Percentiles rank a stretch among this genome's conserved stretches.
phyloP scores from a whole-genome alignment of 345 rosid species.

The Angophora floribunda region DNA sequence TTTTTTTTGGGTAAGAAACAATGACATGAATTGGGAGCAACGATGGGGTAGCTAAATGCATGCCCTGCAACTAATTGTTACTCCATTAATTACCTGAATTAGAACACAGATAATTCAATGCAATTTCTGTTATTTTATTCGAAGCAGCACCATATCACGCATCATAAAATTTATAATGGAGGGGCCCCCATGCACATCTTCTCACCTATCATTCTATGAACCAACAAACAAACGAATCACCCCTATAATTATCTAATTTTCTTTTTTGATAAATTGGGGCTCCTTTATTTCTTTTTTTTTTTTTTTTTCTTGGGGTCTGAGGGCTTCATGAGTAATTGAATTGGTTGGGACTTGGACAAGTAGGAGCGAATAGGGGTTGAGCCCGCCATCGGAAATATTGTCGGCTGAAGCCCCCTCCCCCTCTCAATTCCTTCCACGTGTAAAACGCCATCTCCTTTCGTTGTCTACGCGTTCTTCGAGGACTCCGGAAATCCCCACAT shows the following conservation, averaged over 20 bases:
- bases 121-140: not conserved
- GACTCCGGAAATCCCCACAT: not conserved
- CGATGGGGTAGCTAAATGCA: not conserved
- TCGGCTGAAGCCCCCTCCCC: not conserved
- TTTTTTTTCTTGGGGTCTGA: no score
- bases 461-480: not conserved
- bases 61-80: not conserved
- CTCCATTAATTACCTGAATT: not conserved
- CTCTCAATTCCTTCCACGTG: not conserved
- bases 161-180: not conserved
- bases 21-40: not conserved
- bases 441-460: not conserved
- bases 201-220: not conserved
- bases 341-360: not conserved
- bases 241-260: not conserved
- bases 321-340: not conserved
- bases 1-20: no score
- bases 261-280: not conserved
- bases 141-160: not conserved
- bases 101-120: not conserved
- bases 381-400: not conserved
- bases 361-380: not conserved
- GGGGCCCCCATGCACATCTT: not conserved
- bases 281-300: no score
- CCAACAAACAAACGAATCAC: not conserved